Evolutionary conservation across 225 moss, liverwort and hornwort species (phyloP).

Genomic region (Thuidium tamariscinum): DNA sequence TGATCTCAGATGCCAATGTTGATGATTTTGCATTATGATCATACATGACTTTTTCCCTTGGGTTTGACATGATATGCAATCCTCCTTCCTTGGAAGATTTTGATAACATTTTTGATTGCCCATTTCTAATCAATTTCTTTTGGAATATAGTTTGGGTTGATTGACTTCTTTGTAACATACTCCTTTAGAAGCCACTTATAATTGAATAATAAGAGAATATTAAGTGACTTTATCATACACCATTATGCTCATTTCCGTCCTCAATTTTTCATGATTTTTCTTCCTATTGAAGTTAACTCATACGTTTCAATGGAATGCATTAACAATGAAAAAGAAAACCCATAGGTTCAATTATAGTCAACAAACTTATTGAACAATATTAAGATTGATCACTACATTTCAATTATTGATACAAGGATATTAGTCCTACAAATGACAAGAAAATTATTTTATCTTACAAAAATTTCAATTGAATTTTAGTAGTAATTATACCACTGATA

Average conservation of each 20-base stretch:
- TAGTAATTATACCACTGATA: background rate
- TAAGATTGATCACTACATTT: too few relatives aligned
- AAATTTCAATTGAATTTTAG: background rate
- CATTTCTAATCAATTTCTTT: background rate
- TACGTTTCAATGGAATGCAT: background rate
- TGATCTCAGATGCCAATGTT: background rate
- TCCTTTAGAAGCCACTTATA: background rate
- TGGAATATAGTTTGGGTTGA: background rate
- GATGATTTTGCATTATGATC: background rate
- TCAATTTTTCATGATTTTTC: background rate
- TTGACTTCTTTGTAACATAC: conserved; percentile 6
- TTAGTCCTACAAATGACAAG: background rate
- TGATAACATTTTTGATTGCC: background rate
- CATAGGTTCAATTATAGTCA: fast-evolving
- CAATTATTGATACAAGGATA: background rate
- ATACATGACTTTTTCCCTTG: background rate
- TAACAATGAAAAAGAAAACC: background rate
- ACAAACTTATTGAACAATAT: background rate
- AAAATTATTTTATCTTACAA: background rate
- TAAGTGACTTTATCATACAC: background rate
- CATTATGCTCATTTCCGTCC: background rate
- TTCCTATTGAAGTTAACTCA: background rate
- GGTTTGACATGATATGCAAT: background rate
- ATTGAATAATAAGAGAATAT: background rate
- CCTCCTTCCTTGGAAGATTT: background rate